Conservation (phyloP, 2,329 filamentous ascomycete genomes). For the Zymoseptoria crescenta region DNA sequence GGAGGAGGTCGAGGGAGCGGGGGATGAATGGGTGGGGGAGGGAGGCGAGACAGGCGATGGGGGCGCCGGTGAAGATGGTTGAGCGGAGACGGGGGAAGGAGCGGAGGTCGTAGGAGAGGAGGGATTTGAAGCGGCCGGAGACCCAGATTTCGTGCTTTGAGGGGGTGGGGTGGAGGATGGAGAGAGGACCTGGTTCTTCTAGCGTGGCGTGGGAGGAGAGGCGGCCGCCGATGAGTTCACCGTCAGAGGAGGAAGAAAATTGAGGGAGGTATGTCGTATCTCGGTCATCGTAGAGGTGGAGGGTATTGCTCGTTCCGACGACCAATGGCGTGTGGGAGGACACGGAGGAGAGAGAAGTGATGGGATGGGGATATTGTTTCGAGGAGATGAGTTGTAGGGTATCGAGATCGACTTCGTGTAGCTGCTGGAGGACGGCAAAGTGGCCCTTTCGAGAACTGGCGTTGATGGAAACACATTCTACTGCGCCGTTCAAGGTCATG, state of each 20-base stretch:
- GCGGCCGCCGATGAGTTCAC: conserved; percentile 30
- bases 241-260: conserved; percentile 3
- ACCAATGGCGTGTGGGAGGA: conserved; percentile 63
- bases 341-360: conserved; percentile 71
- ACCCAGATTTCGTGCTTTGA: conserved; percentile 76
- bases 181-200: conserved; percentile 72
- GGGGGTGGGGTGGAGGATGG: conserved; percentile 62
- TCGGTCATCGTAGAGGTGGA: conserved; percentile 77
- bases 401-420: conserved; percentile 75
- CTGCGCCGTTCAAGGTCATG: conserved; percentile 62
- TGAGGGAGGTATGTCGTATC: conserved; percentile 24
- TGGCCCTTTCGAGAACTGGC: conserved; percentile 60
- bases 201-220: conserved; percentile 57
- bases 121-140: conserved; percentile 78
- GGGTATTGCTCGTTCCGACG: conserved; percentile 70
- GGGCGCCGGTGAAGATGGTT: conserved; percentile 75
- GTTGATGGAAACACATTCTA: conserved; percentile 78
- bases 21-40: conserved; percentile 62
- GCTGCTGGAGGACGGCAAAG: conserved; percentile 67
- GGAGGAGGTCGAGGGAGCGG: conserved; percentile 51
- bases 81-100: conserved; percentile 71
- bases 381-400: conserved; percentile 62
- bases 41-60: conserved; percentile 64
- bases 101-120: conserved; percentile 81
- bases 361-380: conserved; percentile 69